A percentile compares a stretch with the other conserved stretches of the same genome.
These are phyloP conservation scores for Thielaviopsis punctulata DNA, from an alignment of 2,329 filamentous ascomycete species.

Conservation along the genomic window DNA sequence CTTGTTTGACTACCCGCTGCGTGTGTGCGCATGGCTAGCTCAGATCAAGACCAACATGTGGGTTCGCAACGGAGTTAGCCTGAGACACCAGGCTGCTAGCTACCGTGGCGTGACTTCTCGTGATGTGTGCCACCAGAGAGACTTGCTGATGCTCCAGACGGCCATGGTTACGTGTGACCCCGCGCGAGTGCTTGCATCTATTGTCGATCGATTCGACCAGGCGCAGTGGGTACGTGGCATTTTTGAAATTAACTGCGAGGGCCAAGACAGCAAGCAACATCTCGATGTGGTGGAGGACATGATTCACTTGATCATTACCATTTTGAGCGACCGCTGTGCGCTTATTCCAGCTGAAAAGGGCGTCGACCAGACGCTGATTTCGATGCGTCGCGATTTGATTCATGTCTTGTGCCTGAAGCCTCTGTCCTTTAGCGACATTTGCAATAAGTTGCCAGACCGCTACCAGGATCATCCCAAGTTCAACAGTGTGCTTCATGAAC, in stretches of 20 bases:
- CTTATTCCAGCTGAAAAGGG: constrained; percentile 51
- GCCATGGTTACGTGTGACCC: constrained; percentile 76
- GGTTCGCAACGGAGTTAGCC: constrained; percentile 92
- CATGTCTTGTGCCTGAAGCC: constrained; percentile 95
- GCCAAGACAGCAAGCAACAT: constrained; percentile 73
- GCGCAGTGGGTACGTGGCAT: constrained; percentile 71
- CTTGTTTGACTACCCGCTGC: constrained; percentile 80
- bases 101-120: constrained; percentile 80
- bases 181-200: constrained; percentile 67
- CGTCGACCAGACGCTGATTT: constrained; percentile 41
- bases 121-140: constrained; percentile 85
- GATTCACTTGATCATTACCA: constrained; percentile 77
- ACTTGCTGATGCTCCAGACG: constrained; percentile 85
- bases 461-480: constrained; percentile 82
- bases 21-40: constrained; percentile 88
- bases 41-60: constrained; percentile 99
- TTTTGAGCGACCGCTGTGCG: constrained; percentile 75
- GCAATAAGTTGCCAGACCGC: constrained; percentile 69
- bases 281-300: constrained; percentile 93
- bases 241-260: constrained; percentile 53
- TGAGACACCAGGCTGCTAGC: constrained; percentile 85
- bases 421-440: constrained; percentile 83
- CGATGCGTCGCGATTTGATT: constrained; percentile 74
- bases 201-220: constrained; percentile 84
- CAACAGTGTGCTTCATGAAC: constrained; percentile 64